Percentiles rank a stretch among this genome's conserved stretches.
phyloP scores from a whole-genome alignment of 2,329 filamentous ascomycete species.

The Diaporthe ampelina region DNA sequence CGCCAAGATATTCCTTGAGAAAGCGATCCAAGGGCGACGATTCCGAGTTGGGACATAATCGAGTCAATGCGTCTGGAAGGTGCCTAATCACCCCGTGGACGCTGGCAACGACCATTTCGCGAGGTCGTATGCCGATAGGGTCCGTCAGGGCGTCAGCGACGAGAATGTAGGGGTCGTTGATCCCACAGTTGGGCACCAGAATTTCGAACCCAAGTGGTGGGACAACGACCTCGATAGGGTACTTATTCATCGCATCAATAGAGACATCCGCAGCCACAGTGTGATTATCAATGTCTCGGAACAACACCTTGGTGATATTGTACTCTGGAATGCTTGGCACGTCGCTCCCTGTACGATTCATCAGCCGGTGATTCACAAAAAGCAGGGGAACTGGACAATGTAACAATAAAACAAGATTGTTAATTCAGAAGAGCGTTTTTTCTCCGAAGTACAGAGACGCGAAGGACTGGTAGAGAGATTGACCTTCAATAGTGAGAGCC shows the following conservation, averaged over 20 bases:
- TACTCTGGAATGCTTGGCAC: constrained; percentile 85
- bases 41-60: constrained; percentile 80
- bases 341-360: constrained; percentile 69
- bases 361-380: constrained; percentile 51
- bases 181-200: constrained; percentile 84
- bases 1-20: constrained; percentile 84
- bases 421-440: constrained; percentile 60
- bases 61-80: constrained; percentile 80
- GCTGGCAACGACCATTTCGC: constrained; percentile 75
- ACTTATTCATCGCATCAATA: constrained; percentile 79
- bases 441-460: constrained; percentile 73
- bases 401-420: constrained; percentile 35
- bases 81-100: constrained; percentile 80
- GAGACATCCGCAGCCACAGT: constrained; percentile 87
- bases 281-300: constrained; percentile 78
- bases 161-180: constrained; percentile 79
- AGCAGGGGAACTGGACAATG: constrained; percentile 38
- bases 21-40: constrained; percentile 89
- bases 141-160: constrained; percentile 83
- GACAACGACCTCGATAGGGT: constrained; percentile 81
- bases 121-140: constrained; percentile 76
- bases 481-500: constrained; percentile 85
- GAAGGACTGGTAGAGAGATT: constrained; percentile 76
- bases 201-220: constrained; percentile 88
- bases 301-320: constrained; percentile 84